These are phyloP conservation scores for Verruconis gallopava DNA, from an alignment of 2,329 filamentous ascomycete species.

Conservation along the genomic window DNA sequence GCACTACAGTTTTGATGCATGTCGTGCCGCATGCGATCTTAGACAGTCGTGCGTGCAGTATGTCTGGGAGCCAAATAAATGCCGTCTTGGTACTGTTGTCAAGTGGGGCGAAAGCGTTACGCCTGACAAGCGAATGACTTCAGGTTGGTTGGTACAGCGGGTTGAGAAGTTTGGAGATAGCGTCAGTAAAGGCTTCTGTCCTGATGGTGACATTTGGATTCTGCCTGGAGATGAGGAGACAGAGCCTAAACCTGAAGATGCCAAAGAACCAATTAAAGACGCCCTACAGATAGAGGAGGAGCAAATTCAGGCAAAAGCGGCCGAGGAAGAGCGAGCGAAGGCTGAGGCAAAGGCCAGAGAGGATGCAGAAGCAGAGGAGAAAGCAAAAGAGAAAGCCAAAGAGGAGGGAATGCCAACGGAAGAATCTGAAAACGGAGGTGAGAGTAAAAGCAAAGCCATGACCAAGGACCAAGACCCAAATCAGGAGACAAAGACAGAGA, in stretches of 20 bases:
- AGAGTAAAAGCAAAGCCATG: neutral
- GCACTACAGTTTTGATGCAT: constrained; percentile 3
- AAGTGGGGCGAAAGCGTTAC: constrained; percentile 2
- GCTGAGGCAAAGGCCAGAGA: constrained; percentile 2
- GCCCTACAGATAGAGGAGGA: constrained; percentile 4
- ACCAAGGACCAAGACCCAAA: neutral
- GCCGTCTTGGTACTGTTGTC: constrained; percentile 8
- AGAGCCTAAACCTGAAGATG: constrained; percentile 2
- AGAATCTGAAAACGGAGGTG: neutral
- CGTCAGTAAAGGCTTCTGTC: constrained; percentile 1
- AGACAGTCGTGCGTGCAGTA: constrained; percentile 7
- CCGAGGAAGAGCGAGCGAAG: neutral
- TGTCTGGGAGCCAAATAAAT: constrained; percentile 10
- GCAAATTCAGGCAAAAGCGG: neutral
- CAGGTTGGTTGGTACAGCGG: constrained; percentile 7
- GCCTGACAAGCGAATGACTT: constrained; percentile 7
- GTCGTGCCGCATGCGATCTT: constrained; percentile 10
- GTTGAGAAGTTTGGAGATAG: constrained; percentile 9
- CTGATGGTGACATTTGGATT: neutral
- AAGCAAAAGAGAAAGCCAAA: neutral
- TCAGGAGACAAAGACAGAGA: too few relatives aligned
- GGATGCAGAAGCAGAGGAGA: constrained; percentile 3
- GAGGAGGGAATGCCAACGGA: neutral
- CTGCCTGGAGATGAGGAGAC: constrained; percentile 4
- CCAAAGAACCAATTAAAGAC: constrained; percentile 1